phyloP scores from a whole-genome alignment of 2,329 filamentous ascomycete genomes.

The Colletotrichum nymphaeae region DNA sequence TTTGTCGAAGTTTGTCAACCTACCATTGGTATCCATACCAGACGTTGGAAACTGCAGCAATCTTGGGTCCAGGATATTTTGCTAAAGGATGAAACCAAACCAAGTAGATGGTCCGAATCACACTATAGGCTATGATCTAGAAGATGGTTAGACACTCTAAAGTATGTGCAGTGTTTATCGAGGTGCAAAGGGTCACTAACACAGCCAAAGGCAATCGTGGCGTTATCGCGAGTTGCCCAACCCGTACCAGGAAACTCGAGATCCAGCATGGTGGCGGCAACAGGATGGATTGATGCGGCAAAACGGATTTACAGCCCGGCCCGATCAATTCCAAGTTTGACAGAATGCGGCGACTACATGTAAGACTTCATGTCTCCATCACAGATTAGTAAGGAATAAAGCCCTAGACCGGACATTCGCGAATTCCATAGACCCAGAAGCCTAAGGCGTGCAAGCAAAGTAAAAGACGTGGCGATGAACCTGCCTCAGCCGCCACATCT shows the following conservation, averaged over 20 bases:
- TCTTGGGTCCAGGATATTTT: conserved; percentile 55
- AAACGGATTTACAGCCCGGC: not conserved
- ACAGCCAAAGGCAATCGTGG: not conserved
- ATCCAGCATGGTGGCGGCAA: not conserved
- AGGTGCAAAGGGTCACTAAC: not conserved
- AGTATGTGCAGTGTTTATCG: too few species aligned
- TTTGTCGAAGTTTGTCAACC: not conserved
- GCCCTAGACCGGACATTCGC: not conserved
- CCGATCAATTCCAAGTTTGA: not conserved
- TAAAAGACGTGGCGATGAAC: not conserved
- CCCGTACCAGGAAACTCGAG: not conserved
- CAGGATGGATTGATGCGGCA: not conserved
- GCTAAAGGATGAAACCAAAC: conserved; percentile 56
- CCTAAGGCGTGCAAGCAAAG: not conserved
- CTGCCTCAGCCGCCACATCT: not conserved
- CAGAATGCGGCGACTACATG: not conserved
- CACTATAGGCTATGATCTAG: not conserved
- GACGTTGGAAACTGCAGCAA: conserved; percentile 57
- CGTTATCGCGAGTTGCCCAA: not conserved
- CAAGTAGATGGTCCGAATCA: conserved; percentile 45
- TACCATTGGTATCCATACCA: conserved; percentile 57
- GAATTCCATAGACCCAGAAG: not conserved
- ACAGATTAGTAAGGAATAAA: not conserved
- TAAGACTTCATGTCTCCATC: not conserved
- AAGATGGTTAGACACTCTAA: not conserved